Conservation (phyloP, 2,329 filamentous ascomycete species). For the Ceratocystis destructans region DNA sequence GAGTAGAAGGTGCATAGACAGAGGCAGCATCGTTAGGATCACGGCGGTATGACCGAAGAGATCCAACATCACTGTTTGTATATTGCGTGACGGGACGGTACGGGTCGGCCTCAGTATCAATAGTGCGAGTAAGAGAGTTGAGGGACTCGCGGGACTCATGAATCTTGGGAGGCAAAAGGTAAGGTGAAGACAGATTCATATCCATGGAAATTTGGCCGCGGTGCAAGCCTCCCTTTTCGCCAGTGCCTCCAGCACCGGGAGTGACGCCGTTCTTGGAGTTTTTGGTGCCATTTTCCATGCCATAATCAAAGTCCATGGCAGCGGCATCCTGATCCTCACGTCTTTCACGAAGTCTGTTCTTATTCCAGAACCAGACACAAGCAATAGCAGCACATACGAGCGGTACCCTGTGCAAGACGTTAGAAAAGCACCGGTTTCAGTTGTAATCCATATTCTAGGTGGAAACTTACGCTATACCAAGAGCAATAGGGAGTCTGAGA, state of each 20-base stretch:
- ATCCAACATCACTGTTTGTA: conserved; percentile 41
- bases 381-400: conserved; percentile 51
- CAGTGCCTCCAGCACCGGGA: conserved; percentile 15
- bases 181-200: conserved; percentile 68
- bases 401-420: conserved; percentile 49
- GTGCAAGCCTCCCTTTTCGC: conserved; percentile 38
- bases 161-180: conserved; percentile 75
- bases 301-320: conserved; percentile 86
- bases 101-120: conserved; percentile 66
- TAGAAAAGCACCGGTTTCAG: neutral
- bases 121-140: conserved; percentile 65
- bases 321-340: conserved; percentile 74
- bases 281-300: conserved; percentile 46
- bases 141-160: conserved; percentile 74
- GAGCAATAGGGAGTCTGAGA: conserved; percentile 51
- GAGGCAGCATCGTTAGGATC: conserved; percentile 30
- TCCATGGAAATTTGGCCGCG: conserved; percentile 52
- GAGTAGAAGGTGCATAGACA: conserved; percentile 31
- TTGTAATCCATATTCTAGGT: neutral
- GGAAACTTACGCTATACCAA: conserved; percentile 54
- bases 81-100: conserved; percentile 55
- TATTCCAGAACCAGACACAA: conserved; percentile 64
- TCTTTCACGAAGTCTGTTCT: conserved; percentile 56
- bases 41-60: conserved; percentile 39
- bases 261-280: conserved; percentile 25